Evolutionary conservation across 352 stramenopile genomes (phyloP).

Genomic region (Phytophthora colocasiae): DNA sequence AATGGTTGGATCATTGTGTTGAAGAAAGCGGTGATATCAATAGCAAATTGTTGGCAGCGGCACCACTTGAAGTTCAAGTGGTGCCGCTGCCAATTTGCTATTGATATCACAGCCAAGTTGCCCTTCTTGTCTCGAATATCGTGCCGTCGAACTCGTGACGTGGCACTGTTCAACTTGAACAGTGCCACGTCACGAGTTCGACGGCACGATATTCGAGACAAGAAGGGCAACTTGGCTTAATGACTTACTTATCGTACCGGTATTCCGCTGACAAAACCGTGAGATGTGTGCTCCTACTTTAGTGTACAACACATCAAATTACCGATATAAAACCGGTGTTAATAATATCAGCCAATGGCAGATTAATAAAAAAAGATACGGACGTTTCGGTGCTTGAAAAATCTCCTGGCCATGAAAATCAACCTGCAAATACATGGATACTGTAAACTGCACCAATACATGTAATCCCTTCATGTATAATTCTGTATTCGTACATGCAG

Average conservation of each 20-base stretch:
- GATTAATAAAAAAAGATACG: not conserved
- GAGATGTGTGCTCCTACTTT: not conserved
- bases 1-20: constrained; percentile 1
- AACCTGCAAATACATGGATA: not conserved
- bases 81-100: no score
- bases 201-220: constrained; percentile 2
- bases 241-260: no score
- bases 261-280: no score
- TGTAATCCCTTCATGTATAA: no score
- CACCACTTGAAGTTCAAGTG: no score
- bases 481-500: no score
- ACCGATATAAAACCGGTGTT: not conserved
- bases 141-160: no score
- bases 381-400: constrained; percentile 22
- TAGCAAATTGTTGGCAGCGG: not conserved
- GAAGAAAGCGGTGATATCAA: not conserved
- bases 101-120: no score
- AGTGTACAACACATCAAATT: not conserved
- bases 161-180: no score
- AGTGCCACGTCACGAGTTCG: constrained; percentile 19
- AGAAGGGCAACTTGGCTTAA: not conserved
- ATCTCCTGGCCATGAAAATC: constrained; percentile 15
- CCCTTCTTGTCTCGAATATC: no score
- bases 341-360: constrained; percentile 1
- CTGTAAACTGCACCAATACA: no score